Conservation (phyloP, 345 rosid genomes). For the Pugionium dolabratum region DNA sequence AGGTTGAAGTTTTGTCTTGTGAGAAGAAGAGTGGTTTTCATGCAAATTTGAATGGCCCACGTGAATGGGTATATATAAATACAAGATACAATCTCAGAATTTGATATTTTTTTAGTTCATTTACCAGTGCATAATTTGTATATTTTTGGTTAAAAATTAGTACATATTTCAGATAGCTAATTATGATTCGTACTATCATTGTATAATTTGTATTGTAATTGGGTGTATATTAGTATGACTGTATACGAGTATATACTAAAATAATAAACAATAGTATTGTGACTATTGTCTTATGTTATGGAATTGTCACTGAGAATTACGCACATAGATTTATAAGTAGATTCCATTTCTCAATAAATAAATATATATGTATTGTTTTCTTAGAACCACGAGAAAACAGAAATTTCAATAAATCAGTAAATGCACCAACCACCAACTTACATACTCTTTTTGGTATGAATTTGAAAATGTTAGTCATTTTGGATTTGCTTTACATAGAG, state of each 20-base stretch:
- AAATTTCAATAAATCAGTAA: slow-evolving; percentile 21
- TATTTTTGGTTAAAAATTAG: neutral
- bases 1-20: slow-evolving; percentile 30
- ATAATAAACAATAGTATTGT: too few species aligned
- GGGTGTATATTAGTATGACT: neutral
- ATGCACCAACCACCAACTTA: slow-evolving; percentile 30
- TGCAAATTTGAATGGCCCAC: slow-evolving; percentile 45
- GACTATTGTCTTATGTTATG: too few species aligned
- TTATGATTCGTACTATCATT: slow-evolving; percentile 21
- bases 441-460: slow-evolving; percentile 27
- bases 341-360: too few species aligned
- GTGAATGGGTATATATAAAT: slow-evolving; percentile 37
- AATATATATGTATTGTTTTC: too few species aligned
- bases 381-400: neutral
- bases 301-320: too few species aligned
- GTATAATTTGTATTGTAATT: too few species aligned
- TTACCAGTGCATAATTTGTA: neutral
- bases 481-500: slow-evolving; percentile 11
- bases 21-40: slow-evolving; percentile 39
- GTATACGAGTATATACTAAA: neutral
- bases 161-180: slow-evolving; percentile 20
- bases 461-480: slow-evolving; percentile 14
- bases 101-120: neutral
- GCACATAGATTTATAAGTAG: too few species aligned
- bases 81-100: slow-evolving; percentile 30